Percentiles rank a stretch among this genome's conserved stretches.
Evolutionary conservation across 2,329 filamentous ascomycete genomes (phyloP).

Genomic region (Colletotrichum sp.): DNA sequence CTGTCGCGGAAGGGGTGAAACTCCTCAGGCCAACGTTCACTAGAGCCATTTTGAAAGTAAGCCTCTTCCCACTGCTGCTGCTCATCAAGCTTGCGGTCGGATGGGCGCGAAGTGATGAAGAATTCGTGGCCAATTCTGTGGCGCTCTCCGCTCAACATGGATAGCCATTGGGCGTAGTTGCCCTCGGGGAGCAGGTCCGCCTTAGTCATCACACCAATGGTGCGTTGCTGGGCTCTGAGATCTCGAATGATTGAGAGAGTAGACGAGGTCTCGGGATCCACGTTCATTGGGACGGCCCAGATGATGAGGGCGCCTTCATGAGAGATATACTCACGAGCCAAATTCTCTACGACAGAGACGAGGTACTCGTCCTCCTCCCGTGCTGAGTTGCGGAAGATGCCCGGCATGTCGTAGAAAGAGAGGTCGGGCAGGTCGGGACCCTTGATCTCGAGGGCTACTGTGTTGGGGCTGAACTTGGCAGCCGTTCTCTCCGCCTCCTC

Average conservation of each 20-base stretch:
- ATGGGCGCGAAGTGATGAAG: constrained; percentile 76
- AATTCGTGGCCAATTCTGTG: constrained; percentile 77
- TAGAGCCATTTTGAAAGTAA: constrained; percentile 49
- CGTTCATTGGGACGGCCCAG: constrained; percentile 78
- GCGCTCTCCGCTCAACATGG: constrained; percentile 65
- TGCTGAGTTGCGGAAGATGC: constrained; percentile 75
- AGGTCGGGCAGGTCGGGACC: constrained; percentile 74
- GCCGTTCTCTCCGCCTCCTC: constrained; percentile 47
- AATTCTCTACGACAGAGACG: constrained; percentile 72
- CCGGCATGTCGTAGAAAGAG: constrained; percentile 85
- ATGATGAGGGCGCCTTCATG: constrained; percentile 77
- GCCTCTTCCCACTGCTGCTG: constrained; percentile 56
- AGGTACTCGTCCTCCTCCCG: constrained; percentile 70
- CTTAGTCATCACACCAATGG: constrained; percentile 83
- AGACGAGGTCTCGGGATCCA: constrained; percentile 77
- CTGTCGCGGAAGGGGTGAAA: constrained; percentile 53
- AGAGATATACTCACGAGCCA: constrained; percentile 73
- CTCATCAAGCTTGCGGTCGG: constrained; percentile 57
- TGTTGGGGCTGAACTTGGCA: constrained; percentile 81
- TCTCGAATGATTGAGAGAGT: constrained; percentile 69
- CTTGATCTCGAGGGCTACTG: constrained; percentile 77
- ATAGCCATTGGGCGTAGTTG: constrained; percentile 61
- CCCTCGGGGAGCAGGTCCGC: constrained; percentile 73
- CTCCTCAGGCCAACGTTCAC: constrained; percentile 50
- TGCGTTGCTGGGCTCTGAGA: constrained; percentile 61